These are phyloP conservation scores for Phytopythium cucurbitacearum DNA, from an alignment of 352 stramenopile species.

Conservation along the genomic window DNA sequence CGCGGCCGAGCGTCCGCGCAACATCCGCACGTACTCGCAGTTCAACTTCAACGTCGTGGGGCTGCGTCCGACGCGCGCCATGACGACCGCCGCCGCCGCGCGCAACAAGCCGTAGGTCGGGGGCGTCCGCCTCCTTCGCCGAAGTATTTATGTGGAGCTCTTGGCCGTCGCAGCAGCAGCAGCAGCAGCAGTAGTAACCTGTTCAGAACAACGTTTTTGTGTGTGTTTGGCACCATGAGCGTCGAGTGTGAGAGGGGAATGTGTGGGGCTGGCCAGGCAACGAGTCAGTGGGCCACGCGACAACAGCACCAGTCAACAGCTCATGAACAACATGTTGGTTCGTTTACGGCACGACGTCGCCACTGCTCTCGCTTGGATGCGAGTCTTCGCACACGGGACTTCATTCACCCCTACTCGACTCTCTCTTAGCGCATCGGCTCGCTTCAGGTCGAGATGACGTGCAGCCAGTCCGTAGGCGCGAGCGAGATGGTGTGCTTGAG, in stretches of 20 bases:
- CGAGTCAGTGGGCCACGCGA: too few species aligned
- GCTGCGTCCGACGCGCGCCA: conserved; percentile 29
- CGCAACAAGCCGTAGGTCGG: too few species aligned
- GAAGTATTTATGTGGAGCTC: too few species aligned
- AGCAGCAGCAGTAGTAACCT: too few species aligned
- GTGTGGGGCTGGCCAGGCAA: too few species aligned
- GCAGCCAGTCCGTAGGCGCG: conserved; percentile 85
- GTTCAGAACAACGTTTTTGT: too few species aligned
- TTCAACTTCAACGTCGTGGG: conserved; percentile 39
- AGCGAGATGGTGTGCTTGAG: conserved; percentile 83
- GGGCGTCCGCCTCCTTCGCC: too few species aligned
- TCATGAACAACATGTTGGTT: not conserved
- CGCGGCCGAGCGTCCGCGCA: conserved; percentile 10
- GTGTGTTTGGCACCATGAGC: too few species aligned
- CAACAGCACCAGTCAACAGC: conserved; percentile 3
- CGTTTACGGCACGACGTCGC: conserved; percentile 6
- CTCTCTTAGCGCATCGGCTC: not conserved
- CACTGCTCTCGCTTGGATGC: conserved; percentile 12
- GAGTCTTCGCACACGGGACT: not conserved
- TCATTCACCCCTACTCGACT: not conserved
- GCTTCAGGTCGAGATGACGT: conserved; percentile 50
- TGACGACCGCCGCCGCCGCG: conserved; percentile 11
- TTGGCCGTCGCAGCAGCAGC: too few species aligned
- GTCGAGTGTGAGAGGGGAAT: too few species aligned
- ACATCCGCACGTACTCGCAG: conserved; percentile 32